Base-by-base conservation (phyloP, 345 rosid genomes). In the Hirschfeldia incana region DNA sequence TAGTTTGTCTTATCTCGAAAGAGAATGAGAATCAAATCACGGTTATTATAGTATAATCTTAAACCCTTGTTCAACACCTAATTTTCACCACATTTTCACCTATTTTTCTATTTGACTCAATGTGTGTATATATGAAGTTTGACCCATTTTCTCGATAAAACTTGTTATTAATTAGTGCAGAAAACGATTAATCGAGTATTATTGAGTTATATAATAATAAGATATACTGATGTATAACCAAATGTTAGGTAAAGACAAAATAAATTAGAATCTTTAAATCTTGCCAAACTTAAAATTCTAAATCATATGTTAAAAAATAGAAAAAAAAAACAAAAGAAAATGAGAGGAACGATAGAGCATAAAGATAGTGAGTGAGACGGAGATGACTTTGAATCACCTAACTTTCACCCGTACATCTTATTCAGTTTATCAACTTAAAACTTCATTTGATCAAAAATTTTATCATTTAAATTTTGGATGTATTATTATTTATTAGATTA, bases 331-430 rank as follows among this genome's bases (percentile, higher is more conserved):
- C 69, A 5, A 57, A 49, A 32, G 11, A 28, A 10, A 33, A 66
- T 0, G 21, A 27, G 62, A 59, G 36, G 37, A 79, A 27, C 5
- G 70, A 73, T 73, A 69, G 78, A 39, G 73, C 72, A 73, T 10
- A 58, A 57, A 73, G 70, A 49, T 64, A 64, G 77, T 46, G 70
- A n/a, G 61, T 29, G 69, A 69, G 58, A 46, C 57, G 1, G 28
- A 34, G 70, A 33, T 6, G 75, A 79, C 82, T 79, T 67, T 49
- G 78, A 65, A 74, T 37, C 30, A 79, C 78, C 78, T 68, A 79
- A 73, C 70, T 73, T 37, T 34, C 70, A 74, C 8, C 78, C 78
- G 75, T 33, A 67, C 74, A 79, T 62, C 8, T 6, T 36, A 63
- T 16, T 26, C 27, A 67, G 2, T 12, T 42, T 26, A 26, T 1